Base-by-base conservation (phyloP, 192 early-diverging fungal genomes). In the Backusella circina region DNA sequence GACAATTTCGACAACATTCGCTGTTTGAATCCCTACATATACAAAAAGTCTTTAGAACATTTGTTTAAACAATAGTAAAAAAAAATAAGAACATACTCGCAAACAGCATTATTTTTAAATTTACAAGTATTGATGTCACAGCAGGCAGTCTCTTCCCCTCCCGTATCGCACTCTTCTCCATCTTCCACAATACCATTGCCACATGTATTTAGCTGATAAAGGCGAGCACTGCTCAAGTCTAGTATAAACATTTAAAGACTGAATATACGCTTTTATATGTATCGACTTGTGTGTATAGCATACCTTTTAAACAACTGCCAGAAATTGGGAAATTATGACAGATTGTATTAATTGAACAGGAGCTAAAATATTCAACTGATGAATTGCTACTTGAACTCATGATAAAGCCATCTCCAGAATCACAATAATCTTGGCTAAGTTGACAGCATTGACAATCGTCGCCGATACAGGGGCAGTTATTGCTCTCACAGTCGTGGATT, bases 141-240 rank as follows among this genome's bases (percentile, higher is more conserved):
- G 83, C 97, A 98, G 15, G 90, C 86, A 70, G 94, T 92, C 69
- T 89, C 87, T 50, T 88, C 88, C 8, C 85, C 78, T 6, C 93
- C 95, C 78, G 95, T 95, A 76, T 98, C 97, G 80, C 97, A 98
- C 67, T 98, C 90, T 84, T 98, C 97, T 74, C 90, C 91, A 2
- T 79, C 65, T 80, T 98, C 97, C 76, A 90, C 89, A 71, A 98
- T 89, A 0, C 96, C 97, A 81, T 98, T 98, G 31, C 97, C 97
- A 77, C 97, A 98, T 47, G 36, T 36, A 8, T 38, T 68, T 1
- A 38, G 67, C 12, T 68, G 32, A 37, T 68, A 68, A 37, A 68
- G 21, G 2, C 3, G 54, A 61, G 10, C 2, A 28, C 8, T n/a
- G 7, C 9, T 61, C 9, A 77, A 15, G 65, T 39, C 33, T 73